Conservation (phyloP, 2,329 filamentous ascomycete genomes). For the Hypoxylon sp. region DNA sequence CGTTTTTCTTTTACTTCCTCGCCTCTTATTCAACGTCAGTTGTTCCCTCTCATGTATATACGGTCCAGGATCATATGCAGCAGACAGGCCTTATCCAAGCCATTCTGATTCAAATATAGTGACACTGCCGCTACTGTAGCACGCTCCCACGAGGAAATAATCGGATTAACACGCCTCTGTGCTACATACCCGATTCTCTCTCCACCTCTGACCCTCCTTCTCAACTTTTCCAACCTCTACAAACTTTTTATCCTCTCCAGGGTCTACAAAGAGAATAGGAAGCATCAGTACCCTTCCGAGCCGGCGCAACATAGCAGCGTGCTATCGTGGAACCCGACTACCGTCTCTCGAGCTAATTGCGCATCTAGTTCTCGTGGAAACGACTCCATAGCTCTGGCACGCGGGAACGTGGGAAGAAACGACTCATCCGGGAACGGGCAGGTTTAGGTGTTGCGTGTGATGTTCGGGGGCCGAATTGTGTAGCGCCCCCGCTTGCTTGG, state of each 20-base stretch:
- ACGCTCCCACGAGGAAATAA: conserved; percentile 51
- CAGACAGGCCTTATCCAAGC: conserved; percentile 50
- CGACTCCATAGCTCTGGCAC: conserved; percentile 42
- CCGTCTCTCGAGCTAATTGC: conserved; percentile 43
- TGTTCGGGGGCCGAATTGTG: conserved; percentile 58
- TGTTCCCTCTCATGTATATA: conserved; percentile 48
- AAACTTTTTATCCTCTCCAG: conserved; percentile 12
- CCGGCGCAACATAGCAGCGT: conserved; percentile 44
- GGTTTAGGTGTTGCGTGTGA: conserved; percentile 58
- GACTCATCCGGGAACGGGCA: conserved; percentile 55
- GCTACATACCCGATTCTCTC: conserved; percentile 45
- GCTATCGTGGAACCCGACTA: conserved; percentile 47
- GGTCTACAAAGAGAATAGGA: conserved; percentile 34
- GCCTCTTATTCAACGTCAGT: conserved; percentile 48
- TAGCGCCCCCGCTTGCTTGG: conserved; percentile 57
- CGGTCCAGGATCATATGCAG: conserved; percentile 51
- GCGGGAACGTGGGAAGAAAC: conserved; percentile 48
- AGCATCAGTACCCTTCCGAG: conserved; percentile 43
- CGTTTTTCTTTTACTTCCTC: conserved; percentile 51
- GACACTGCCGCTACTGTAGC: conserved; percentile 51
- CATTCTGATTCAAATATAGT: conserved; percentile 50
- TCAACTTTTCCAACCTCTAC: conserved; percentile 36
- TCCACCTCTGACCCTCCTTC: conserved; percentile 30
- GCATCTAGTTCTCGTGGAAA: conserved; percentile 39
- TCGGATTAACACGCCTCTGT: conserved; percentile 48